These are phyloP conservation scores for Ophiosphaerella korrae DNA, from an alignment of 2,329 filamentous ascomycete genomes.

Conservation along the genomic window DNA sequence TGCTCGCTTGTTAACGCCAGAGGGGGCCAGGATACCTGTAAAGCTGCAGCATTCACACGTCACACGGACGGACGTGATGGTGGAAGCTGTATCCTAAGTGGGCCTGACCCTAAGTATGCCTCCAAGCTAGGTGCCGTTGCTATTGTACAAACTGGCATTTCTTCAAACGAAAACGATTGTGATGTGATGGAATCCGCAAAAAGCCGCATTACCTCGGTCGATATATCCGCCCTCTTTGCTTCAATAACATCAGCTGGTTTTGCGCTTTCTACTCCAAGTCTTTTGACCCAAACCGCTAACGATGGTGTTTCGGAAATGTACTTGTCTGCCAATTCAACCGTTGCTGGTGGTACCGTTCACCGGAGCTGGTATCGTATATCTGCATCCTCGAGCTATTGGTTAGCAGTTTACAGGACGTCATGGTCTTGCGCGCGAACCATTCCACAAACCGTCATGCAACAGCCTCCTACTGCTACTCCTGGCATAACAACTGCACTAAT, in stretches of 20 bases:
- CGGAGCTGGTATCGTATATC: slow-evolving; percentile 30
- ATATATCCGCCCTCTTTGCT: slow-evolving; percentile 26
- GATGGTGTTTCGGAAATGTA: slow-evolving; percentile 30
- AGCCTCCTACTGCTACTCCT: slow-evolving; percentile 14
- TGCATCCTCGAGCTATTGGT: slow-evolving; percentile 36
- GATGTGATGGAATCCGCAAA: slow-evolving; percentile 7
- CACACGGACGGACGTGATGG: slow-evolving; percentile 16
- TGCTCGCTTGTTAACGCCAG: slow-evolving; percentile 36
- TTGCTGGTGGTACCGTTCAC: slow-evolving; percentile 22
- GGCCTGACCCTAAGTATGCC: slow-evolving; percentile 11
- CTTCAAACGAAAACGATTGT: slow-evolving; percentile 29
- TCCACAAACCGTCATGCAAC: slow-evolving; percentile 28
- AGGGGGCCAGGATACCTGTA: slow-evolving; percentile 26
- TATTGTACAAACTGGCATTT: slow-evolving; percentile 26
- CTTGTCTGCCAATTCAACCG: slow-evolving; percentile 28
- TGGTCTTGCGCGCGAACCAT: slow-evolving; percentile 32
- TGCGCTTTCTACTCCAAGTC: slow-evolving; percentile 29
- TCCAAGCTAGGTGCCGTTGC: slow-evolving; percentile 23
- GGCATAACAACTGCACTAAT: slow-evolving; percentile 12
- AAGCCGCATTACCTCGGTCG: slow-evolving; percentile 12
- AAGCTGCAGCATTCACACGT: slow-evolving; percentile 28
- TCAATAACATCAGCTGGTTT: slow-evolving; percentile 26
- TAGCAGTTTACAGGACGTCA: slow-evolving; percentile 27
- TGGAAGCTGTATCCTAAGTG: slow-evolving; percentile 30
- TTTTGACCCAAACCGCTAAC: slow-evolving; percentile 20